Conservation (phyloP, 805 yeast species). For the Kregervanrija fluxuum region DNA sequence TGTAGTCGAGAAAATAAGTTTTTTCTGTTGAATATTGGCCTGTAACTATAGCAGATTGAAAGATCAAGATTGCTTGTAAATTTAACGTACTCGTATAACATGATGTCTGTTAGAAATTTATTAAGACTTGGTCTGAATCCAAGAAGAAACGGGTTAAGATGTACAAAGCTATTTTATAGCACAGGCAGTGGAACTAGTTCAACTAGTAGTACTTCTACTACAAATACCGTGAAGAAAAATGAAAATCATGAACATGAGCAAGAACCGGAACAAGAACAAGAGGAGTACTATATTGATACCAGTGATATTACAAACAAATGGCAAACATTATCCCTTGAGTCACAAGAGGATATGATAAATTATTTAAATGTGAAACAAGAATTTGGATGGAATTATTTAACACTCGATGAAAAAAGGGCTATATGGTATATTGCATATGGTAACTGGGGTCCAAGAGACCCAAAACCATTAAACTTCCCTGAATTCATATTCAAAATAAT, state of each 20-base stretch:
- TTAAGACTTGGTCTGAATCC: too few relatives aligned
- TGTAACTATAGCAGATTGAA: too few relatives aligned
- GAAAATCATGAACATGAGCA: background rate
- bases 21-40: too few relatives aligned
- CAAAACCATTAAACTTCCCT: conserved; percentile 19
- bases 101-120: too few relatives aligned
- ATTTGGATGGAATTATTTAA: conserved; percentile 33
- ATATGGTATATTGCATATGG: conserved; percentile 55
- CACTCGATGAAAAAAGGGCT: conserved; percentile 48
- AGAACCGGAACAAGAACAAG: conserved; percentile 15
- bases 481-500: conserved; percentile 28
- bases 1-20: too few relatives aligned
- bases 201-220: too few relatives aligned
- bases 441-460: conserved; percentile 54
- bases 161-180: too few relatives aligned
- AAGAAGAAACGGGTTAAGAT: too few relatives aligned
- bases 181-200: too few relatives aligned
- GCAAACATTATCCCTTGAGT: conserved; percentile 26
- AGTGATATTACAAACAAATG: conserved; percentile 26
- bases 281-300: conserved; percentile 26
- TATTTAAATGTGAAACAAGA: conserved; percentile 30
- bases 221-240: too few relatives aligned
- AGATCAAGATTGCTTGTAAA: too few relatives aligned
- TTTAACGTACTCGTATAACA: too few relatives aligned
- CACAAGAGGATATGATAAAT: conserved; percentile 29